Evolutionary conservation across 129 eudicot species (phyloP).

Genomic region (Chrysanthemum makinoi): DNA sequence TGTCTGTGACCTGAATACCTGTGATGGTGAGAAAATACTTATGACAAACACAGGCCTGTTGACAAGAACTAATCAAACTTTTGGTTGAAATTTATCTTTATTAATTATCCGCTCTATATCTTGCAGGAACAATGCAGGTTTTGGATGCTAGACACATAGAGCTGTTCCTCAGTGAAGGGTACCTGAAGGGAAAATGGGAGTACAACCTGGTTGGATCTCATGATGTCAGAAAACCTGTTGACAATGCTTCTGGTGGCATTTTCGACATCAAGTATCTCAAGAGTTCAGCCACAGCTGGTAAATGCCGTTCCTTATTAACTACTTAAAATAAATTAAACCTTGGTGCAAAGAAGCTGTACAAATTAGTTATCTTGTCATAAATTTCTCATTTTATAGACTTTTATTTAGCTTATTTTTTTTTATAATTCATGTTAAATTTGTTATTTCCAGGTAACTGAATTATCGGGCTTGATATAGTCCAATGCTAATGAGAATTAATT

Average conservation of each 20-base stretch:
- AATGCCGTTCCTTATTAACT: slow-evolving; percentile 15
- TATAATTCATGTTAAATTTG: not conserved
- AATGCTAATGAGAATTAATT: not conserved
- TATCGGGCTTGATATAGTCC: not conserved
- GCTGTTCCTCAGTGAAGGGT: slow-evolving; percentile 65
- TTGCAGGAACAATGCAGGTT: slow-evolving; percentile 92
- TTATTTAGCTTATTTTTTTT: not conserved
- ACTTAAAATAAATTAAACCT: not conserved
- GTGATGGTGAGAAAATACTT: no score
- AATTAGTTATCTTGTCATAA: slow-evolving; percentile 13
- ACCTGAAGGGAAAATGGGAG: slow-evolving; percentile 77
- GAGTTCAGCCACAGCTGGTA: slow-evolving; percentile 77
- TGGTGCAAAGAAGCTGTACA: not conserved
- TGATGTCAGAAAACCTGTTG: slow-evolving; percentile 50
- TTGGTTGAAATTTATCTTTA: no score
- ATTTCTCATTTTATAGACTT: no score
- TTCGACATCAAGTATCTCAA: slow-evolving; percentile 69
- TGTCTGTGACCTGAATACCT: slow-evolving; percentile 83
- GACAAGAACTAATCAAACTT: not conserved
- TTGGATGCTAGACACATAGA: slow-evolving; percentile 92
- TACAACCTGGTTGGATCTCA: slow-evolving; percentile 62
- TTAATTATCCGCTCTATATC: not conserved
- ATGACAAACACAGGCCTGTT: not conserved
- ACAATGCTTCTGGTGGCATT: slow-evolving; percentile 81
- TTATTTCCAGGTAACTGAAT: not conserved